These are phyloP conservation scores for Phellinidium pouzarii DNA, from an alignment of 1,284 basidiomycete genomes.

Conservation along the genomic window DNA sequence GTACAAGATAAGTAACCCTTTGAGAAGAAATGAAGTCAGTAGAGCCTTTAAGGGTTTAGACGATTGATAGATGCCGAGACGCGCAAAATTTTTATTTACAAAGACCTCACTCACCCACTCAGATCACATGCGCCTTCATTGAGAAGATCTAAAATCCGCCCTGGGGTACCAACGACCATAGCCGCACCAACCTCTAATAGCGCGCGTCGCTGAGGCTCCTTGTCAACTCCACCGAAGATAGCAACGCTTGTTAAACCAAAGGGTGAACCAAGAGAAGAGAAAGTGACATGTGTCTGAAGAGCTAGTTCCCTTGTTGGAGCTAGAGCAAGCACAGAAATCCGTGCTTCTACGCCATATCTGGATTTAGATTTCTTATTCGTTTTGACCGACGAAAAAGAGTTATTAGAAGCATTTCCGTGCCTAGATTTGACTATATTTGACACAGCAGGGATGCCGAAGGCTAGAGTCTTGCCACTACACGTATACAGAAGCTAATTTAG, in stretches of 20 bases:
- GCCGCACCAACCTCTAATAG: slow-evolving; percentile 51
- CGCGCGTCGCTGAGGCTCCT: slow-evolving; percentile 70
- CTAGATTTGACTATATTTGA: slow-evolving; percentile 50
- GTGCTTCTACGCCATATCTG: slow-evolving; percentile 26
- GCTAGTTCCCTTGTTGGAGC: slow-evolving; percentile 94
- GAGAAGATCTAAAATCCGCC: slow-evolving; percentile 86
- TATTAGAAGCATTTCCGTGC: neutral
- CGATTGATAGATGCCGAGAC: no score
- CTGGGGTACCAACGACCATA: slow-evolving; percentile 92
- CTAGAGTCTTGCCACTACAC: slow-evolving; percentile 87
- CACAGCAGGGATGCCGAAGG: slow-evolving; percentile 91
- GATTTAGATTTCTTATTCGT: slow-evolving; percentile 29
- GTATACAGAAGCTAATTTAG: neutral
- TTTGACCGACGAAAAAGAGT: slow-evolving; percentile 11
- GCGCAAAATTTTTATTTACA: neutral
- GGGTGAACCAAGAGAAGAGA: slow-evolving; percentile 71
- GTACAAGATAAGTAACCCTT: slow-evolving; percentile 85
- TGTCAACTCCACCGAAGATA: slow-evolving; percentile 89
- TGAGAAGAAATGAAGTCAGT: neutral
- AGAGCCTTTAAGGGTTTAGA: neutral
- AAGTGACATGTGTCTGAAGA: slow-evolving; percentile 87
- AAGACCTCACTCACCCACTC: slow-evolving; percentile 46
- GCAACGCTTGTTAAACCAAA: slow-evolving; percentile 80
- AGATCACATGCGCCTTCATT: slow-evolving; percentile 82
- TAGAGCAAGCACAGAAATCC: slow-evolving; percentile 77